phyloP scores from a whole-genome alignment of 2,329 filamentous ascomycete species.

The Talaromyces funiculosus region DNA sequence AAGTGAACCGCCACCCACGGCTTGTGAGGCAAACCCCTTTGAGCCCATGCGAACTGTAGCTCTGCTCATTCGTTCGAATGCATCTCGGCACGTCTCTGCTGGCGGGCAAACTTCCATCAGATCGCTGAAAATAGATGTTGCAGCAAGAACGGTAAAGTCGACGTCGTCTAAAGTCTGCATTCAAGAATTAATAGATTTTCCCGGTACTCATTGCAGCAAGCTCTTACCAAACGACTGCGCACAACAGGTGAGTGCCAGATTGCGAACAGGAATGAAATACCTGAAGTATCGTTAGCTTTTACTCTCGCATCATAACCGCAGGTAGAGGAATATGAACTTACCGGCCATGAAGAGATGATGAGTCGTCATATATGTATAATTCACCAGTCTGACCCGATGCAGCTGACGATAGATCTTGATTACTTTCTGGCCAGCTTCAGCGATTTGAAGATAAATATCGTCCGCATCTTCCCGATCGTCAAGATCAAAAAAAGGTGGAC shows the following conservation, averaged over 20 bases:
- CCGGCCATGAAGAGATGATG: slow-evolving; percentile 97
- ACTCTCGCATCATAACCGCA: neutral
- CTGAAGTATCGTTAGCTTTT: slow-evolving; percentile 28
- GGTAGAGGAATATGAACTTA: slow-evolving; percentile 31
- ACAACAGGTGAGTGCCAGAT: slow-evolving; percentile 95
- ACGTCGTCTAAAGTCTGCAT: slow-evolving; percentile 78
- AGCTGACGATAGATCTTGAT: slow-evolving; percentile 84
- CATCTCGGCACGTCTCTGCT: slow-evolving; percentile 88
- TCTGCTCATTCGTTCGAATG: slow-evolving; percentile 91
- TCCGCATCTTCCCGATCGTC: slow-evolving; percentile 68
- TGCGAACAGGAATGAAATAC: slow-evolving; percentile 88
- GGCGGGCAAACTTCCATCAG: slow-evolving; percentile 92
- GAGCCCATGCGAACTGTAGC: slow-evolving; percentile 93
- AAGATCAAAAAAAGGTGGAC: slow-evolving; percentile 44
- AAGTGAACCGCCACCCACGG: slow-evolving; percentile 24
- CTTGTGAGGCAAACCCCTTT: slow-evolving; percentile 64
- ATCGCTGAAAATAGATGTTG: slow-evolving; percentile 86
- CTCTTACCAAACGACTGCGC: slow-evolving; percentile 71
- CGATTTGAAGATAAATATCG: slow-evolving; percentile 86
- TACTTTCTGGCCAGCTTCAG: slow-evolving; percentile 89
- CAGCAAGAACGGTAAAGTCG: slow-evolving; percentile 91
- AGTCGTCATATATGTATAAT: slow-evolving; percentile 92
- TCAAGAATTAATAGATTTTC: neutral
- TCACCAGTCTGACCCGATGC: slow-evolving; percentile 81
- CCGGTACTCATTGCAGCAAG: neutral